phyloP scores from a whole-genome alignment of 140 eudicot species.

The Oenanthe javanica region DNA sequence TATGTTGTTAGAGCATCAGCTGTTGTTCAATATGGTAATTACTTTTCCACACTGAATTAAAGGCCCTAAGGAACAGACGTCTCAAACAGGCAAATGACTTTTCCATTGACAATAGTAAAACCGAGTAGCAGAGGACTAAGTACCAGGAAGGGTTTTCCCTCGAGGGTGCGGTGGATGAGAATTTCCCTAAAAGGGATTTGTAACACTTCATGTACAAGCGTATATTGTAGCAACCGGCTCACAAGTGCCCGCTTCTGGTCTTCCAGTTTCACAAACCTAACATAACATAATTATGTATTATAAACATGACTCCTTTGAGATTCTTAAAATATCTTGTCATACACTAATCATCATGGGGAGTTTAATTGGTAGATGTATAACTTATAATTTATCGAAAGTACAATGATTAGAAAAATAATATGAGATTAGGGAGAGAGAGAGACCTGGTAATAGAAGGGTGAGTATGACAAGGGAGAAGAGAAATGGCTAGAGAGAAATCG shows the following conservation, averaged over 20 bases:
- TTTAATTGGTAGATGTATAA: background rate
- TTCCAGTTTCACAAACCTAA: slow-evolving; percentile 66
- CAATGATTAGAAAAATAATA: too few species aligned
- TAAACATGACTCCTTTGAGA: background rate
- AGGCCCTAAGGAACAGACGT: background rate
- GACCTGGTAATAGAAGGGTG: slow-evolving; percentile 63
- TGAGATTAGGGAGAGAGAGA: too few species aligned
- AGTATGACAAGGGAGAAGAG: slow-evolving; percentile 45
- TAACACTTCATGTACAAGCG: slow-evolving; percentile 51
- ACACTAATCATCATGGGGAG: background rate
- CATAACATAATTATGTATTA: background rate
- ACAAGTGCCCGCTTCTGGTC: slow-evolving; percentile 81
- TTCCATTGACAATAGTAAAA: background rate
- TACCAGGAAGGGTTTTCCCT: slow-evolving; percentile 90
- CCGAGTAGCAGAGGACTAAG: background rate
- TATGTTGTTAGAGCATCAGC: background rate
- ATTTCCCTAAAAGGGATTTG: slow-evolving; percentile 58
- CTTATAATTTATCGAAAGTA: too few species aligned
- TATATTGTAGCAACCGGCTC: slow-evolving; percentile 85
- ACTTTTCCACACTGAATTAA: background rate
- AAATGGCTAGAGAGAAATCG: slow-evolving; percentile 47
- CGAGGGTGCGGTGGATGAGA: slow-evolving; percentile 44
- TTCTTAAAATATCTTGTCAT: background rate
- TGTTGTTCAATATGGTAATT: background rate
- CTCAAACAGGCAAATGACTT: background rate